Evolutionary conservation across 176 grass and related monocot genomes (phyloP).

Genomic region (barley (Hordeum vulgare)): DNA sequence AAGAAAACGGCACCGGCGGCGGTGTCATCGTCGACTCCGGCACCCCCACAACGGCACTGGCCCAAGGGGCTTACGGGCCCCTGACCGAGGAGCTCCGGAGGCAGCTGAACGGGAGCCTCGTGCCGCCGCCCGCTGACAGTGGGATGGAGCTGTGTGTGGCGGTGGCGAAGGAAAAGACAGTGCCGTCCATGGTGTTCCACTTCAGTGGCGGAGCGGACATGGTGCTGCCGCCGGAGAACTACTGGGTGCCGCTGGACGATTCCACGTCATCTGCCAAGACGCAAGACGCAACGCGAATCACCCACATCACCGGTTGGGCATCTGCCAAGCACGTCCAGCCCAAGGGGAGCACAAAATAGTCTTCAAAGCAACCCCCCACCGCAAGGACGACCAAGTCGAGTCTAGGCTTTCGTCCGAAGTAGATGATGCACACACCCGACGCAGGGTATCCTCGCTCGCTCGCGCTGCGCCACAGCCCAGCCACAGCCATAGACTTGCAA

Average conservation of each 20-base stretch:
- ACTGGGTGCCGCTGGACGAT: neutral
- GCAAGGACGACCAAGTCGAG: too few relatives aligned
- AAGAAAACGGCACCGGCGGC: neutral
- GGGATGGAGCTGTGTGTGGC: neutral
- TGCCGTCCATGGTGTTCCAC: neutral
- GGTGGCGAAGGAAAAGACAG: neutral
- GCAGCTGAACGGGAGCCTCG: conserved; percentile 5
- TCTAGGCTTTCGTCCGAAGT: too few relatives aligned
- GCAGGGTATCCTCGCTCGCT: too few relatives aligned
- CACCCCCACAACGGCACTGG: neutral
- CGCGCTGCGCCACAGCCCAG: too few relatives aligned
- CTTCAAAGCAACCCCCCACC: too few relatives aligned
- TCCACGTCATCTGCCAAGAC: neutral
- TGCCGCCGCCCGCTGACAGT: neutral
- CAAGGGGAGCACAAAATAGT: too few relatives aligned
- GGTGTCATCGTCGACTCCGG: conserved; percentile 20
- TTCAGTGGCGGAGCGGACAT: conserved; percentile 4
- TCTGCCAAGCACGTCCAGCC: too few relatives aligned
- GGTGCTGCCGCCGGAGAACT: neutral
- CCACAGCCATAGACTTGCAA: too few relatives aligned
- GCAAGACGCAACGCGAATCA: too few relatives aligned
- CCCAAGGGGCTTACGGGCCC: neutral
- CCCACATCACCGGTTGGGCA: too few relatives aligned
- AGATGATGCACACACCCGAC: too few relatives aligned
- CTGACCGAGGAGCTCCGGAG: neutral